Evolutionary conservation across 1,139 yeast genomes (phyloP).

Genomic region (Saccharomyces hybrid): DNA sequence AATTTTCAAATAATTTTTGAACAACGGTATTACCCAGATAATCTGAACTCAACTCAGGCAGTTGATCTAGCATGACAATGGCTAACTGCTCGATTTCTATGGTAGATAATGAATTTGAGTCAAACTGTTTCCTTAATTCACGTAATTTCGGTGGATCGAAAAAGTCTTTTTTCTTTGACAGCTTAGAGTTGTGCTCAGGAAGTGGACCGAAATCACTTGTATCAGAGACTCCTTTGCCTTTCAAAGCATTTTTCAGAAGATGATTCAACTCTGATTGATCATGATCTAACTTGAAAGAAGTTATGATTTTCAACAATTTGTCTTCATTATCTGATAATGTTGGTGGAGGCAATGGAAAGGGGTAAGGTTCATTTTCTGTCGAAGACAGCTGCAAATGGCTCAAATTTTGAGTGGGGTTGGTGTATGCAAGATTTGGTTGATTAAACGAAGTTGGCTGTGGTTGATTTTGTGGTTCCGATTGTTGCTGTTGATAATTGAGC

Average conservation of each 20-base stretch:
- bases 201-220: conserved; percentile 53
- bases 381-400: conserved; percentile 7
- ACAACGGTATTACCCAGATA: conserved; percentile 91
- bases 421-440: conserved; percentile 8
- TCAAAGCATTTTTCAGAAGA: conserved; percentile 33
- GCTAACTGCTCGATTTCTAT: conserved; percentile 73
- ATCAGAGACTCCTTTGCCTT: conserved; percentile 27
- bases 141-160: conserved; percentile 46
- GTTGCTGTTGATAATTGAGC: conserved; percentile 20
- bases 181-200: conserved; percentile 43
- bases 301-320: too few relatives aligned
- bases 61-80: conserved; percentile 73
- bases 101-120: conserved; percentile 32
- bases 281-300: too few relatives aligned
- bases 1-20: conserved; percentile 70
- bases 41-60: conserved; percentile 84
- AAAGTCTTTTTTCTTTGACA: background rate
- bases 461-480: conserved; percentile 19
- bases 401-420: conserved; percentile 3
- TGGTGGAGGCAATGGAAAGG: conserved; percentile 26
- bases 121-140: conserved; percentile 49
- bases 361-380: conserved; percentile 26
- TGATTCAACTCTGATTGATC: conserved; percentile 29
- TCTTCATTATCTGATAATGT: conserved; percentile 13
- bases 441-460: conserved; percentile 12